A percentile compares a stretch with the other conserved stretches of the same genome.
Conservation (phyloP, 2,329 filamentous ascomycete genomes). For the Trichoderma sp. region DNA sequence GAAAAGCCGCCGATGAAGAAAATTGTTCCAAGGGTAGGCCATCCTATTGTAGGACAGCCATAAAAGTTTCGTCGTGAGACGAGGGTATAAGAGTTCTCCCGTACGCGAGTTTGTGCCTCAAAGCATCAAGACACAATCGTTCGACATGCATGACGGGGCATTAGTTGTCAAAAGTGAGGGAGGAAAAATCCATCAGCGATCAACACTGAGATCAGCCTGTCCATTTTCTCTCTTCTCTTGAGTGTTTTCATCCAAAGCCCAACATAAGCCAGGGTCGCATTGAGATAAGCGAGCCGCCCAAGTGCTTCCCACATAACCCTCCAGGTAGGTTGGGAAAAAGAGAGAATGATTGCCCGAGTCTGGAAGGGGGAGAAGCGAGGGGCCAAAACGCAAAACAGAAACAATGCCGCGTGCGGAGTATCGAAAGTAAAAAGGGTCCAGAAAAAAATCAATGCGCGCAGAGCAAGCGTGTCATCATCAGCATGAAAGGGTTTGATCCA, state of each 20-base stretch:
- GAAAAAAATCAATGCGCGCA: conserved; percentile 26
- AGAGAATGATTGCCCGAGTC: neutral
- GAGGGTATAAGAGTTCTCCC: conserved; percentile 19
- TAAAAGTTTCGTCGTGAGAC: conserved; percentile 24
- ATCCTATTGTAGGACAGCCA: conserved; percentile 8
- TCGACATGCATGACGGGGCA: conserved; percentile 6
- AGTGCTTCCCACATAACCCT: conserved; percentile 1
- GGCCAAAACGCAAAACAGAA: conserved; percentile 20
- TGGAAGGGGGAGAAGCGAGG: neutral
- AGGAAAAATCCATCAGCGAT: neutral
- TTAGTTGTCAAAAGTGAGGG: conserved; percentile 12
- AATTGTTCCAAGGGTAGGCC: conserved; percentile 9
- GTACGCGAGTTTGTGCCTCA: conserved; percentile 10
- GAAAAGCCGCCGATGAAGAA: conserved; percentile 2
- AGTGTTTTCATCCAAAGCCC: conserved; percentile 9
- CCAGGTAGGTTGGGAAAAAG: neutral
- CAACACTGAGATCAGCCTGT: neutral
- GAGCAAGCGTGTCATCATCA: conserved; percentile 40
- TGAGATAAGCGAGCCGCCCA: conserved; percentile 1
- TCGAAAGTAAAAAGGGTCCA: conserved; percentile 22
- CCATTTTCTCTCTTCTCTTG: conserved; percentile 7
- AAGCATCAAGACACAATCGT: conserved; percentile 20
- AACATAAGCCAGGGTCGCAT: conserved; percentile 10
- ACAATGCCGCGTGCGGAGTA: conserved; percentile 23
- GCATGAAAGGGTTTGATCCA: conserved; percentile 33